phyloP scores from a whole-genome alignment of 768 basidiomycete species.

The Suillus spraguei region DNA sequence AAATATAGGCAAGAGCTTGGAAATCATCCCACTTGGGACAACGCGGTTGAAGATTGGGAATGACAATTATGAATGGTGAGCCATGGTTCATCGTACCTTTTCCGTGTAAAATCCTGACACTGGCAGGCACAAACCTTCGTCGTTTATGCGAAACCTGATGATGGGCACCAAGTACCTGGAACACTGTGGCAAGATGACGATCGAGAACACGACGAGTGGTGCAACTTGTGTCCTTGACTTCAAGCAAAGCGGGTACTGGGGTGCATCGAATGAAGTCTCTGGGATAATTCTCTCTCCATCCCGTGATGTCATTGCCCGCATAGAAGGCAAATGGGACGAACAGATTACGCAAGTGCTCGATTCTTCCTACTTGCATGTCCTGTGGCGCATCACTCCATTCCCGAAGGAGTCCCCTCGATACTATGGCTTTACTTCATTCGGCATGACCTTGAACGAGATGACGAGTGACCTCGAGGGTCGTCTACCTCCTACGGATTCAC shows the following conservation, averaged over 20 bases:
- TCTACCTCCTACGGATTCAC: conserved; percentile 81
- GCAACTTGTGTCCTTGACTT: conserved; percentile 77
- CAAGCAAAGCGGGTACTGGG: conserved; percentile 86
- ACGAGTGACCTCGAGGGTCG: conserved; percentile 62
- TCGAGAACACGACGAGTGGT: conserved; percentile 61
- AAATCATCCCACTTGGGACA: conserved; percentile 79
- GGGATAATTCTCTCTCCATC: conserved; percentile 58
- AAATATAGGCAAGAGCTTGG: conserved; percentile 77
- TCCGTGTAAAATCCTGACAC: conserved; percentile 10
- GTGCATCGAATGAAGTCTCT: conserved; percentile 69
- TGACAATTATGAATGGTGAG: conserved; percentile 74
- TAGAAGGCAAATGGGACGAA: conserved; percentile 94
- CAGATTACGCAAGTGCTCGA: conserved; percentile 71
- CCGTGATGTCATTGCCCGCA: conserved; percentile 55
- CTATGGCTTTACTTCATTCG: conserved; percentile 84
- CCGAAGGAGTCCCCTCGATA: conserved; percentile 69
- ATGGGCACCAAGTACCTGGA: conserved; percentile 91
- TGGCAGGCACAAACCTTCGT: conserved; percentile 80
- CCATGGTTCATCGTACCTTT: conserved; percentile 7
- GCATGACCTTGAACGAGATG: conserved; percentile 81
- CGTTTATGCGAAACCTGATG: conserved; percentile 88
- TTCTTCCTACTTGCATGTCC: conserved; percentile 65
- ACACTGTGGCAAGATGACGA: conserved; percentile 77
- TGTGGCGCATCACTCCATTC: conserved; percentile 79
- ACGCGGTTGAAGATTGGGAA: conserved; percentile 67